Conservation (phyloP, 2,329 filamentous ascomycete species). For the Fonsecaea monophora region DNA sequence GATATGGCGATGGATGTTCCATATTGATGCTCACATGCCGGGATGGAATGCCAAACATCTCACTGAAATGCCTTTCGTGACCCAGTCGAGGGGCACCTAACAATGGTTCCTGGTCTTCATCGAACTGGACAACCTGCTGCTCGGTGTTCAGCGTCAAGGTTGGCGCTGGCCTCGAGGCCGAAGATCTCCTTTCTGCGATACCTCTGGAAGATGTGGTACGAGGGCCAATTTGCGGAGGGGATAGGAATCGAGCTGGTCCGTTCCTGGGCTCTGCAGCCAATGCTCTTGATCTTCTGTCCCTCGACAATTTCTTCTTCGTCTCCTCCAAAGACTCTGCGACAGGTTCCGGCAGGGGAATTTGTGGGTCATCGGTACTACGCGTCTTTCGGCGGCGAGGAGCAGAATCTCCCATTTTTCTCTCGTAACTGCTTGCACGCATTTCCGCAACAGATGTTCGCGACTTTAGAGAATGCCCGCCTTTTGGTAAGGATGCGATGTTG, state of each 20-base stretch:
- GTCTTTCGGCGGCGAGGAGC: conserved; percentile 12
- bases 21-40: conserved; percentile 31
- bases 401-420: background rate
- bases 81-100: conserved; percentile 18
- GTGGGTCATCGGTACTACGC: conserved; percentile 10
- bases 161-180: background rate
- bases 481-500: background rate
- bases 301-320: conserved; percentile 4
- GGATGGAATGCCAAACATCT: conserved; percentile 36
- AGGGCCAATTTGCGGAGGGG: conserved; percentile 17
- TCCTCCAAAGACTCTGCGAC: conserved; percentile 14
- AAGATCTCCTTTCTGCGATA: background rate
- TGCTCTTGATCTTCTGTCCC: background rate
- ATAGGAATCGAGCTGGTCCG: conserved; percentile 1
- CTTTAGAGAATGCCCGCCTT: conserved; percentile 1
- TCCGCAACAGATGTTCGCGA: background rate
- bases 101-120: conserved; percentile 25
- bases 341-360: conserved; percentile 15
- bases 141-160: conserved; percentile 18
- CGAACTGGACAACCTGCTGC: conserved; percentile 15
- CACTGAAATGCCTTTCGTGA: conserved; percentile 36
- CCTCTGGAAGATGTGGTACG: conserved; percentile 15
- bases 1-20: conserved; percentile 17
- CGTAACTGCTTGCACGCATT: background rate
- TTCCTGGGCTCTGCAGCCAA: background rate